Evolutionary conservation across 2,329 filamentous ascomycete genomes (phyloP), one percentile per base, ranked within the genome.

Genomic region (Colletotrichum lupini): DNA sequence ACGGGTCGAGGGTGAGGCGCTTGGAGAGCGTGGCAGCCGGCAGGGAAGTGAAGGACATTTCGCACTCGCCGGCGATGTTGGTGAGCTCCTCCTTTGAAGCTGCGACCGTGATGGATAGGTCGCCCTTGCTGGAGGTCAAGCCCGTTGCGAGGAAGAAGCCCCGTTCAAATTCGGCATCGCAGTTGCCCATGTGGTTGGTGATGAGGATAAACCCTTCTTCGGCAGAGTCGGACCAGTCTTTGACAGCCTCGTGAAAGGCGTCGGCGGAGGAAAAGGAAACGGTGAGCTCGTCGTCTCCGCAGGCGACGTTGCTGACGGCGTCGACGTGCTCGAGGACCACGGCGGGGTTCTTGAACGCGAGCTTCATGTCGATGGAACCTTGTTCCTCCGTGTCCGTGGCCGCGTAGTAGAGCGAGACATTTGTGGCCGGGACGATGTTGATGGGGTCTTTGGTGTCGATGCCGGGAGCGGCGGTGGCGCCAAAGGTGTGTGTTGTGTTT

Each of bases 131-230:
- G 32, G 77, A 78, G 5, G 65, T 70, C 4, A 85, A 72, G 35
- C 75, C 74, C 42, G 75, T 76, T 28, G 81, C 80, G 7, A 82
- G 66, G 75, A 84, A 85, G 75, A 84, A 82, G 22, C 83, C 81
- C 42, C 83, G 80, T 77, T 85, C 82, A 26, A 81, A 77, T 67
- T 81, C 78, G n/a, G 76, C 75, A 68, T 85, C 82, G 71, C 84
- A 85, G 70, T 83, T 79, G 35, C 83, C 83, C 24, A 82, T 67
- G 76, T 85, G 81, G 77, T 84, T 85, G 16, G 84, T 86, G 73
- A 86, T 80, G 62, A 86, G 75, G 53, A 85, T 77, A 49, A 86
- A 76, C n/a, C 72, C 71, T 53, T 73, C 64, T 1, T 74, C 69
- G 5, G 22, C 16, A 4, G 58, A 9, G 16, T 59, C 53, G 32